Evolutionary conservation across 495 filamentous ascomycete genomes (phyloP).

Genomic region (Penicillium nucicola): DNA sequence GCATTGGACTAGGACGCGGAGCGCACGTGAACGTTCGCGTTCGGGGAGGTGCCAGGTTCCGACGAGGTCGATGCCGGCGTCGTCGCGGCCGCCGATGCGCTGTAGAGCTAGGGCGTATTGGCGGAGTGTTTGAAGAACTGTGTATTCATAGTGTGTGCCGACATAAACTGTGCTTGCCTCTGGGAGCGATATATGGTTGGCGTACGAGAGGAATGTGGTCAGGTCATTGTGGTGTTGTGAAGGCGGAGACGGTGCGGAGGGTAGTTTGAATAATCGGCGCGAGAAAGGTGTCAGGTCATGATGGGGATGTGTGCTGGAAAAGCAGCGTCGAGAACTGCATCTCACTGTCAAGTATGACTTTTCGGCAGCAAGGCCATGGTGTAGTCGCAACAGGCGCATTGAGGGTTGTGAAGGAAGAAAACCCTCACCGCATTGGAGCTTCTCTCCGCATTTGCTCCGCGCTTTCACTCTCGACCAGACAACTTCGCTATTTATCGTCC

Average conservation of each 20-base stretch:
- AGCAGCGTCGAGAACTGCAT: conserved; percentile 4
- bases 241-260: conserved; percentile 37
- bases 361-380: conserved; percentile 16
- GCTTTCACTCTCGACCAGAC: conserved; percentile 5
- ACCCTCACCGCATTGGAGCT: conserved; percentile 25
- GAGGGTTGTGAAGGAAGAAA: conserved; percentile 12
- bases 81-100: conserved; percentile 70
- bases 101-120: conserved; percentile 62
- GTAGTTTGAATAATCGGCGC: conserved; percentile 40
- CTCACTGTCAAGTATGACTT: neutral
- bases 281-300: conserved; percentile 32
- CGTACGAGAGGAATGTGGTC: conserved; percentile 69
- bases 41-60: conserved; percentile 71
- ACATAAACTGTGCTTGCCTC: conserved; percentile 37
- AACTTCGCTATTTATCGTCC: neutral
- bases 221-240: conserved; percentile 63
- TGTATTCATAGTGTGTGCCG: conserved; percentile 70
- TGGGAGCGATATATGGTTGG: conserved; percentile 43
- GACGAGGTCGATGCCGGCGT: conserved; percentile 80
- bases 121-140: conserved; percentile 58
- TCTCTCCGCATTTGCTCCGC: conserved; percentile 28
- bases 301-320: conserved; percentile 12
- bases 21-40: conserved; percentile 33
- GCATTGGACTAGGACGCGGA: conserved; percentile 77
- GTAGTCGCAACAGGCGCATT: conserved; percentile 18